Base-by-base conservation (phyloP, 2,329 filamentous ascomycete genomes). In the Grosmannia clavigera region DNA sequence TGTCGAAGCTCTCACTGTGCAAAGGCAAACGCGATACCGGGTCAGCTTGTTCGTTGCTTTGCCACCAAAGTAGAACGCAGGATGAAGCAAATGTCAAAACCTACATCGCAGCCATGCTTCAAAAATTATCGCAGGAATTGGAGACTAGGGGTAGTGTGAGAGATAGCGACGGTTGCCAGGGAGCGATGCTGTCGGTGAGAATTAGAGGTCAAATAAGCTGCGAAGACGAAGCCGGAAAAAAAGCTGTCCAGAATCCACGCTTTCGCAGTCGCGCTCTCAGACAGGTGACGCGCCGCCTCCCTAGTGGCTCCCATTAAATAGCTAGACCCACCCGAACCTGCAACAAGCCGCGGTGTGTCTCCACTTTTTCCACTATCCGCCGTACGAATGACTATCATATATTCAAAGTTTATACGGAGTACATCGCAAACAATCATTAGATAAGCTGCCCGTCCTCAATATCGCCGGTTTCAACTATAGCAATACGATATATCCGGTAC, bases 1-100 rank as follows among this genome's bases (percentile, higher is more conserved):
- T 91, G 71, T 97, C 92, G 76, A 99, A 99, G 71, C 87, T 94
- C 83, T 99, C 94, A 67, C 83, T 86, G 62, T 61, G 19, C 43
- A 9, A n/a, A n/a, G 22, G 43, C n/a, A 43, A 43, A 54, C 53
- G 43, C 11, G 27, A n/a, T n/a, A 29, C 25, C 50, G 16, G 50
- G 50, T 52, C 50, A 52, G 50, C 25, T 31, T 16, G 1, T 9
- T 19, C 50, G 27, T 29, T 16, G 12, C 16, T 2, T 29, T 31
- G 25, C 25, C 50, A 19, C 27, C 14, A 52, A 52, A 19, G 27
- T 6, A 27, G 16, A 51, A 25, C 10, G 22, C 48, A 51, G n/a
- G 11, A 55, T 29, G 27, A 22, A n/a, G 16, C 19, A 43, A 57
- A 33, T 11, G 11, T 16, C 16, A 7, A 29, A 22, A 43, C 61